phyloP scores from a whole-genome alignment of 352 stramenopile species.

The Phytophthora citrophthora region DNA sequence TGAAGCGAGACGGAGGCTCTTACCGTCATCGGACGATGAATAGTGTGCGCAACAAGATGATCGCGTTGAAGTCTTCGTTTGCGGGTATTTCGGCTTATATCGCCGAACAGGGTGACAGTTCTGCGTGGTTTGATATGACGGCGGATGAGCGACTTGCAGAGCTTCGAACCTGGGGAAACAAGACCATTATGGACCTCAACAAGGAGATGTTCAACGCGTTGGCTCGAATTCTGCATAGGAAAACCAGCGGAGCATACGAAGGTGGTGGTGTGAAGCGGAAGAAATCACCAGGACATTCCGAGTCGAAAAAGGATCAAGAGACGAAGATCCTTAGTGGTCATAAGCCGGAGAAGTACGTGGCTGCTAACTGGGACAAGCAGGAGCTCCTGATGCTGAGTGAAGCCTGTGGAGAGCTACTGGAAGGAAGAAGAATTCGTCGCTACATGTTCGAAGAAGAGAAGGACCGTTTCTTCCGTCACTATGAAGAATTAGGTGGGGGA shows the following conservation, averaged over 20 bases:
- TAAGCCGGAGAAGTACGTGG: slow-evolving; percentile 32
- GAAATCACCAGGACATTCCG: not conserved
- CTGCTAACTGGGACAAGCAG: slow-evolving; percentile 41
- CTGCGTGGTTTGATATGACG: slow-evolving; percentile 39
- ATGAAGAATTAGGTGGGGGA: slow-evolving; percentile 39
- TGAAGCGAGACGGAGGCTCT: slow-evolving; percentile 24
- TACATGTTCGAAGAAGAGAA: slow-evolving; percentile 56
- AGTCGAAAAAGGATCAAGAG: slow-evolving; percentile 22
- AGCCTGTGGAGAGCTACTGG: slow-evolving; percentile 44
- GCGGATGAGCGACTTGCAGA: slow-evolving; percentile 28
- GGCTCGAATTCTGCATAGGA: slow-evolving; percentile 29
- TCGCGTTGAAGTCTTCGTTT: slow-evolving; percentile 44
- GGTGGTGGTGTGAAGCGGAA: slow-evolving; percentile 12
- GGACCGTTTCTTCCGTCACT: slow-evolving; percentile 41
- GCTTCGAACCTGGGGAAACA: slow-evolving; percentile 39
- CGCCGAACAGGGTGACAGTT: slow-evolving; percentile 21
- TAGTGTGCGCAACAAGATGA: slow-evolving; percentile 53
- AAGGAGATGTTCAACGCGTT: slow-evolving; percentile 38
- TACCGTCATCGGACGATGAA: slow-evolving; percentile 31
- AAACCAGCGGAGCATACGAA: slow-evolving; percentile 13
- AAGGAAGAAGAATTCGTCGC: slow-evolving; percentile 37
- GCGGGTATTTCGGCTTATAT: slow-evolving; percentile 35
- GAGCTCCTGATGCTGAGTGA: slow-evolving; percentile 41
- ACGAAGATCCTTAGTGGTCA: slow-evolving; percentile 17
- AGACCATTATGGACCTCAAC: slow-evolving; percentile 41